These are phyloP conservation scores for Tuber indicum DNA, from an alignment of 495 filamentous ascomycete species.

Conservation along the genomic window DNA sequence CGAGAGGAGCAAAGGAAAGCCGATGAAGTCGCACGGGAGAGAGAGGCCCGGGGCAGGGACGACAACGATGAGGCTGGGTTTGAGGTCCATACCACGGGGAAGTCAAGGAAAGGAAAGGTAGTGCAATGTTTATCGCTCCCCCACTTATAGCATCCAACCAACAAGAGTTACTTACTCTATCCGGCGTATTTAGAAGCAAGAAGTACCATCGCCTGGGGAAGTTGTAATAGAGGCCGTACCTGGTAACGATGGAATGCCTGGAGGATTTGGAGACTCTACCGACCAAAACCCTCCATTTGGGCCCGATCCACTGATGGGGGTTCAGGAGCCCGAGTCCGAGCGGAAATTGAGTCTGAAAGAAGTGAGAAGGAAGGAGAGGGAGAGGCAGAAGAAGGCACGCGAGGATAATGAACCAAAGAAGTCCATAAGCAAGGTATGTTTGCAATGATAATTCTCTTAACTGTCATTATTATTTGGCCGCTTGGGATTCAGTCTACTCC, in stretches of 20 bases:
- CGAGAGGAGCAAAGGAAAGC: constrained; percentile 19
- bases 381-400: constrained; percentile 6
- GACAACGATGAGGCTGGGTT: background rate
- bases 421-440: constrained; percentile 16
- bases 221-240: background rate
- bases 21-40: constrained; percentile 10
- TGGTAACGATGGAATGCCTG: background rate
- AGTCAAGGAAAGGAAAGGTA: background rate
- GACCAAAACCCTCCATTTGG: background rate
- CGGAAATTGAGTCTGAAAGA: constrained; percentile 11
- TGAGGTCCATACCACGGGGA: background rate
- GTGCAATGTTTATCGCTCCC: background rate
- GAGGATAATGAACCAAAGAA: constrained; percentile 13
- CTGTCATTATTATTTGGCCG: background rate
- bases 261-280: background rate
- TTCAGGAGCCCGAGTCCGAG: background rate
- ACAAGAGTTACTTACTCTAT: background rate
- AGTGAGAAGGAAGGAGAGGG: constrained; percentile 5
- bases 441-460: constrained; percentile 3
- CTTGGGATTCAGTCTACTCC: background rate
- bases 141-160: background rate
- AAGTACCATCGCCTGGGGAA: background rate
- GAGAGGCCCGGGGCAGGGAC: constrained; percentile 9
- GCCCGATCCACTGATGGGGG: background rate
- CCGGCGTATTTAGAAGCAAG: background rate